Evolutionary conservation across 2,329 filamentous ascomycete species (phyloP).

Genomic region (Alternaria dauci): DNA sequence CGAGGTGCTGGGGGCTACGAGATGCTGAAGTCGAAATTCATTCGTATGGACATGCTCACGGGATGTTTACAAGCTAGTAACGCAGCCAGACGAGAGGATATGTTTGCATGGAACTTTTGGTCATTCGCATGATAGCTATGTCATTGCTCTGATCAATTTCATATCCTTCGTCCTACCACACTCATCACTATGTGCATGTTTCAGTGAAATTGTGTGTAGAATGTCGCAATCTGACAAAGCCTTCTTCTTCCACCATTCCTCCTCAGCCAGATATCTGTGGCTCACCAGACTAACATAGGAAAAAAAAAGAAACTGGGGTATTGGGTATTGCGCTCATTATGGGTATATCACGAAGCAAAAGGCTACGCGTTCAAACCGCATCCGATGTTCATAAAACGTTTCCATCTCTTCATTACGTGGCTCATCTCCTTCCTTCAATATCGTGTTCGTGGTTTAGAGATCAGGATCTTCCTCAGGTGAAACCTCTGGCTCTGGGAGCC

Average conservation of each 20-base stretch:
- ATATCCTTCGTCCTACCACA: neutral
- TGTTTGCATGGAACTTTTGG: neutral
- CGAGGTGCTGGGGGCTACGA: neutral
- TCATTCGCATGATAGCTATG: neutral
- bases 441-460: slow-evolving; percentile 25
- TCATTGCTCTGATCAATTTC: neutral
- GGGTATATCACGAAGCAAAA: slow-evolving; percentile 30
- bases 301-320: slow-evolving; percentile 7
- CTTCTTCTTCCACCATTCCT: neutral
- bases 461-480: slow-evolving; percentile 40
- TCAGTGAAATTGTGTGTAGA: neutral
- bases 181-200: neutral
- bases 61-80: neutral
- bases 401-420: slow-evolving; percentile 6
- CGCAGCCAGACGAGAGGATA: neutral
- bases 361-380: slow-evolving; percentile 14
- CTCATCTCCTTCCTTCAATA: neutral
- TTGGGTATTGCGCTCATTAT: slow-evolving; percentile 20
- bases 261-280: neutral
- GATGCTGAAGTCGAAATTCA: neutral
- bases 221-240: neutral
- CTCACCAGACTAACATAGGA: slow-evolving; percentile 7
- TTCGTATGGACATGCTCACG: neutral
- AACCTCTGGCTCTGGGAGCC: slow-evolving; percentile 33
- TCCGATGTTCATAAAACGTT: slow-evolving; percentile 8